Percentiles rank a stretch among this genome's conserved stretches.
phyloP scores from a whole-genome alignment of 2,329 filamentous ascomycete species.

The Diaporthe caulivora region DNA sequence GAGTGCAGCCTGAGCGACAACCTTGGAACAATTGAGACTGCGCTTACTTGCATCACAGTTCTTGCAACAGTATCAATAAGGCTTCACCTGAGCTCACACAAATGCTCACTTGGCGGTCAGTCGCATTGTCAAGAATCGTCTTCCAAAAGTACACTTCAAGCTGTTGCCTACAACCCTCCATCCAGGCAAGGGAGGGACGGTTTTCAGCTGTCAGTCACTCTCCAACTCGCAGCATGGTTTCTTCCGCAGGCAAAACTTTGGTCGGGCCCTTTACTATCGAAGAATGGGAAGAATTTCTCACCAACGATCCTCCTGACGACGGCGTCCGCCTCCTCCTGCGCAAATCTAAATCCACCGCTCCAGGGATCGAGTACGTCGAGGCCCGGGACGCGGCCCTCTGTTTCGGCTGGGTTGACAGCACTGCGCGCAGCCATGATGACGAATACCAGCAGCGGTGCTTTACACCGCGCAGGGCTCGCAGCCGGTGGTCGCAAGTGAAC shows the following conservation, averaged over 20 bases:
- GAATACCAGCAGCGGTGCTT: conserved; percentile 17
- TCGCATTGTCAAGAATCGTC: too few species aligned
- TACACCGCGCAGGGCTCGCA: conserved; percentile 22
- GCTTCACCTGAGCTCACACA: neutral
- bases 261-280: conserved; percentile 10
- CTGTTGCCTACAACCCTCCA: neutral
- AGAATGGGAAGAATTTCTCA: conserved; percentile 17
- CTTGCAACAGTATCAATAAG: neutral
- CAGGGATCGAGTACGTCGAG: conserved; percentile 12
- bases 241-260: neutral
- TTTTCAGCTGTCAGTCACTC: neutral
- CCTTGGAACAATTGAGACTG: neutral
- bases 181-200: neutral
- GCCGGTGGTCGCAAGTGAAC: conserved; percentile 29
- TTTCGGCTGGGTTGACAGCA: conserved; percentile 26
- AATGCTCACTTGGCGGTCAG: neutral
- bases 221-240: neutral
- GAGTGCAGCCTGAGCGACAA: neutral
- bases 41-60: neutral
- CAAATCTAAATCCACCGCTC: conserved; percentile 11
- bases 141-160: neutral
- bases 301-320: conserved; percentile 4
- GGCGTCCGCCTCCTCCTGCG: conserved; percentile 26
- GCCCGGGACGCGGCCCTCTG: conserved; percentile 19
- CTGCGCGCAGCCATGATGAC: neutral